Percentiles rank a stretch among this genome's conserved stretches.
Conservation (phyloP, 179 eudicot species). For the Amaranthus tricolor region DNA sequence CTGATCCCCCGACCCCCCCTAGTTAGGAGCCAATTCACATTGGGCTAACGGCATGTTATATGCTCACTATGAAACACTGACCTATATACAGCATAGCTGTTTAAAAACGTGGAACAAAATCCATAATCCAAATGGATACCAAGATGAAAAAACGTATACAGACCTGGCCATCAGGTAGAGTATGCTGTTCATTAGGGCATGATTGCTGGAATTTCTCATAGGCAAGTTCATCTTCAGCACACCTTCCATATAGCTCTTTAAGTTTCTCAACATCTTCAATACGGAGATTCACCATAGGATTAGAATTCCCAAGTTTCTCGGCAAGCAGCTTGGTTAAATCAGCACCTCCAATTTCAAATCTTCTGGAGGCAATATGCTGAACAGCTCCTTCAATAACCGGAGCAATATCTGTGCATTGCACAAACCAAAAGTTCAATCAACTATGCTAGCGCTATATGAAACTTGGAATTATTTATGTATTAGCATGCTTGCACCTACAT, state of each 20-base stretch:
- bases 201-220: conserved; percentile 52
- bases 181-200: conserved; percentile 75
- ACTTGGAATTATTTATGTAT: not conserved
- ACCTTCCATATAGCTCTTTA: conserved; percentile 77
- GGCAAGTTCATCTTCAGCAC: conserved; percentile 88
- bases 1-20: too few species aligned
- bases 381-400: conserved; percentile 99
- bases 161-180: conserved; percentile 98
- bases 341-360: conserved; percentile 83
- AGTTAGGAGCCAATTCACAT: too few species aligned
- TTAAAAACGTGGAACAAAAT: not conserved
- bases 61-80: not conserved
- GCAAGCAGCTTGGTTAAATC: conserved; percentile 81
- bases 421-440: conserved; percentile 17
- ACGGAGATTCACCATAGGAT: conserved; percentile 61
- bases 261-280: conserved; percentile 67
- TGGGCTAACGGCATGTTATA: too few species aligned
- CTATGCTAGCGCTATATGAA: not conserved
- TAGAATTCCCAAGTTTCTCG: conserved; percentile 71
- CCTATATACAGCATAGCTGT: not conserved
- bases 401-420: conserved; percentile 74
- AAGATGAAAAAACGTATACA: not conserved
- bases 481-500: not conserved
- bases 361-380: conserved; percentile 91
- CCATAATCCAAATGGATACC: not conserved